phyloP scores from a whole-genome alignment of 129 eudicot species.

The Heracleum sosnowskyi region DNA sequence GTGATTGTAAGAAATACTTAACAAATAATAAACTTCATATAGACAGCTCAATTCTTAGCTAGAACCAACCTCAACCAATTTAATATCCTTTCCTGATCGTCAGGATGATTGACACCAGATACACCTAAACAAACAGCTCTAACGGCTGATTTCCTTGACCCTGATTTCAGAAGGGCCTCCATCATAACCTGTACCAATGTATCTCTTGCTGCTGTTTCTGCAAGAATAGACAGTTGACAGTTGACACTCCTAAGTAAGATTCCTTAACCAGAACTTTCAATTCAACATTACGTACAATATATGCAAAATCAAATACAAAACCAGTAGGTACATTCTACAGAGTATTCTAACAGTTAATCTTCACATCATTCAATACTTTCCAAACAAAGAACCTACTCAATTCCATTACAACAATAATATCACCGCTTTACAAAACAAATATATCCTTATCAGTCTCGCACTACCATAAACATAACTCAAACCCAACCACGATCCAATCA shows the following conservation, averaged over 20 bases:
- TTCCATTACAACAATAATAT: background rate
- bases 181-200: conserved; percentile 57
- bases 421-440: background rate
- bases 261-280: background rate
- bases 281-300: background rate
- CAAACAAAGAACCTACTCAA: background rate
- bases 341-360: background rate
- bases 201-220: conserved; percentile 66
- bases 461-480: background rate
- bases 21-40: background rate
- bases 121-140: conserved; percentile 77
- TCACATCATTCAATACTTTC: background rate
- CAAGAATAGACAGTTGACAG: background rate
- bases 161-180: conserved; percentile 62
- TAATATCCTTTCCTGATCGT: conserved; percentile 60
- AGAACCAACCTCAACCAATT: conserved; percentile 68
- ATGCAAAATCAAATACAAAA: background rate
- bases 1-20: background rate
- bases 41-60: background rate
- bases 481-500: background rate
- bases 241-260: background rate
- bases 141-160: conserved; percentile 49
- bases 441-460: background rate
- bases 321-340: background rate
- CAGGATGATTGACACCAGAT: conserved; percentile 87